These are phyloP conservation scores for Tanacetum coccineum DNA, from an alignment of 129 eudicot species.

Conservation along the genomic window DNA sequence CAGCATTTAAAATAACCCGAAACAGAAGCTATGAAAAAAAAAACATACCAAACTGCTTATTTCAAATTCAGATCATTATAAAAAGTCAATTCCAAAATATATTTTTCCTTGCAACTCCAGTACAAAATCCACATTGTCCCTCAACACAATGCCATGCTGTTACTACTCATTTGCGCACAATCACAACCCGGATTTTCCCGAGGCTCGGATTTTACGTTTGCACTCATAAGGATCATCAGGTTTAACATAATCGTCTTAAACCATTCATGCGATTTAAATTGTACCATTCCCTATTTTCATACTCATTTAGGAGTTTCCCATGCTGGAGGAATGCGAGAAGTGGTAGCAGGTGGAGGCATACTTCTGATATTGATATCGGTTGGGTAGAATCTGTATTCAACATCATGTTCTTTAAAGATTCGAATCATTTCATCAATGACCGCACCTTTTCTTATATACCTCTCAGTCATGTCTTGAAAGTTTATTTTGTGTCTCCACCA, in stretches of 20 bases:
- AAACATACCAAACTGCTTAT: constrained; percentile 6
- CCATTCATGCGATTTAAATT: constrained; percentile 15
- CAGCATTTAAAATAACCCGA: too few relatives aligned
- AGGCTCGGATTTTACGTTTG: constrained; percentile 16
- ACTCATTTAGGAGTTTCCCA: constrained; percentile 36
- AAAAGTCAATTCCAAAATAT: not conserved
- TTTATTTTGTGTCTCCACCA: constrained; percentile 82
- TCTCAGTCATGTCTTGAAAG: constrained; percentile 74
- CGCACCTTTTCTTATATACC: constrained; percentile 51
- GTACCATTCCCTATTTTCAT: constrained; percentile 4
- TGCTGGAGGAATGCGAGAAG: constrained; percentile 46
- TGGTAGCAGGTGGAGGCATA: constrained; percentile 41
- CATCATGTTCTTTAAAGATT: constrained; percentile 63
- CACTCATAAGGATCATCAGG: constrained; percentile 5
- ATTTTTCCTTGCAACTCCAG: constrained; percentile 10
- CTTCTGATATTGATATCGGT: constrained; percentile 46
- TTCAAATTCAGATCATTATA: constrained; percentile 12
- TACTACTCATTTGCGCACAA: constrained; percentile 18
- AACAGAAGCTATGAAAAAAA: not conserved
- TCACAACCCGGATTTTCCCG: constrained; percentile 13
- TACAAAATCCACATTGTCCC: constrained; percentile 13
- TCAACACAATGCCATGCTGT: constrained; percentile 18
- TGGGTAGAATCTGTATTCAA: constrained; percentile 69
- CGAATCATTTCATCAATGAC: constrained; percentile 66
- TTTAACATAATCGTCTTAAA: constrained; percentile 12